Conservation (phyloP, 2,329 filamentous ascomycete species). For the Pseudofabraea citricarpa region DNA sequence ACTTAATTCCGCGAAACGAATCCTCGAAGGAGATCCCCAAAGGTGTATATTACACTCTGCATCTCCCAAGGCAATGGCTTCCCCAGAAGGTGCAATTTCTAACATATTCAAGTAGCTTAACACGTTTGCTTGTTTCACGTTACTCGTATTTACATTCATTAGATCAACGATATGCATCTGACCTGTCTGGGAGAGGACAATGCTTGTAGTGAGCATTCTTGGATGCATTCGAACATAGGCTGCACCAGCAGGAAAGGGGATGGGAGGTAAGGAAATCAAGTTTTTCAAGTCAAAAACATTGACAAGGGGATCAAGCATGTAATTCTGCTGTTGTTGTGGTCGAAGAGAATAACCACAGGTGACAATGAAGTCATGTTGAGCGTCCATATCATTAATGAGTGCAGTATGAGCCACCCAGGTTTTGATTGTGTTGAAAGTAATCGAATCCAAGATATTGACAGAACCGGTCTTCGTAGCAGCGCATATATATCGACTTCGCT, state of each 20-base stretch:
- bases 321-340: slow-evolving; percentile 69
- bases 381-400: slow-evolving; percentile 94
- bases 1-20: slow-evolving; percentile 66
- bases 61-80: slow-evolving; percentile 64
- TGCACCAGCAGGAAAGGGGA: slow-evolving; percentile 87
- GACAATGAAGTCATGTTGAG: slow-evolving; percentile 88
- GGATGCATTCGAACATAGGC: slow-evolving; percentile 97
- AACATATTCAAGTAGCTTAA: slow-evolving; percentile 55
- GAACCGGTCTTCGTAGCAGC: slow-evolving; percentile 79
- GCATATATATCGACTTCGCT: slow-evolving; percentile 83
- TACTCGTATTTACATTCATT: slow-evolving; percentile 68
- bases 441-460: slow-evolving; percentile 81
- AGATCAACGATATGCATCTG: slow-evolving; percentile 96
- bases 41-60: slow-evolving; percentile 61
- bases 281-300: slow-evolving; percentile 96
- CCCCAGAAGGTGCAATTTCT: slow-evolving; percentile 67
- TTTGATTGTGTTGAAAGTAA: slow-evolving; percentile 73
- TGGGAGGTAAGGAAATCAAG: slow-evolving; percentile 79
- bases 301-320: slow-evolving; percentile 86
- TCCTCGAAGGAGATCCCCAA: slow-evolving; percentile 65
- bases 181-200: slow-evolving; percentile 86
- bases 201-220: slow-evolving; percentile 88
- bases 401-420: slow-evolving; percentile 88
- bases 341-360: slow-evolving; percentile 91
- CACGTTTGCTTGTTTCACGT: slow-evolving; percentile 62